A percentile compares a stretch with the other conserved stretches of the same genome.
phyloP scores from a whole-genome alignment of 345 rosid species.

The Dovyalis caffra region DNA sequence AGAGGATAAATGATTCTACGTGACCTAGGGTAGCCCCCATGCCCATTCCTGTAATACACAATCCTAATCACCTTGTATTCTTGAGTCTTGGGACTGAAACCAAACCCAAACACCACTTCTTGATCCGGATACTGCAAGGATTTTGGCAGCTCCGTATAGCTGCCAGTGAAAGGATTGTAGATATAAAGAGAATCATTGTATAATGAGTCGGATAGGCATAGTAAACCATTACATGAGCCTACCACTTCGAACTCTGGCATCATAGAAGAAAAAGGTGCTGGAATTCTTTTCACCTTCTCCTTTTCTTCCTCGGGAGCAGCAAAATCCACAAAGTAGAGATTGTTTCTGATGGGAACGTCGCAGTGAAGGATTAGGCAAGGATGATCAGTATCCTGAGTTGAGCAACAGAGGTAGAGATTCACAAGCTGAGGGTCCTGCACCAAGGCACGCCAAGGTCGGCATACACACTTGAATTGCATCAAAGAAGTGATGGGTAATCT shows the following conservation, averaged over 20 bases:
- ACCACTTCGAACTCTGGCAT: conserved; percentile 42
- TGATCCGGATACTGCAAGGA: conserved; percentile 26
- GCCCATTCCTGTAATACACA: conserved; percentile 29
- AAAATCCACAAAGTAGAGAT: conserved; percentile 38
- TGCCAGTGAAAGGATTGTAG: conserved; percentile 43
- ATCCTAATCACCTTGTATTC: conserved; percentile 44
- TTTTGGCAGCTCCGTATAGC: conserved; percentile 30
- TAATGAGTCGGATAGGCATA: conserved; percentile 35
- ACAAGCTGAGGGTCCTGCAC: conserved; percentile 28
- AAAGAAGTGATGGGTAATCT: conserved; percentile 51
- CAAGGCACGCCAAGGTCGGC: conserved; percentile 36
- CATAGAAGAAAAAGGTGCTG: conserved; percentile 25
- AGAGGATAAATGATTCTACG: conserved; percentile 17
- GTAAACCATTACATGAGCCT: conserved; percentile 47
- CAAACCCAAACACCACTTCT: conserved; percentile 43
- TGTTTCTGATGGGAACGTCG: conserved; percentile 39
- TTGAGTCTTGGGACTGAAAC: conserved; percentile 25
- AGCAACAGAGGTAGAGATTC: conserved; percentile 2
- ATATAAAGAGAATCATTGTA: conserved; percentile 24
- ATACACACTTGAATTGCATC: conserved; percentile 38
- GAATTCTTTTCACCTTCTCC: conserved; percentile 28
- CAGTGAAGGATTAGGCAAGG: conserved; percentile 45
- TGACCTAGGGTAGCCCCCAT: conserved; percentile 20
- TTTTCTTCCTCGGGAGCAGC: conserved; percentile 1
- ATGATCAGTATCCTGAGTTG: conserved; percentile 19